Evolutionary conservation across 129 eudicot genomes (phyloP).

Genomic region (Artemisia tridentata): DNA sequence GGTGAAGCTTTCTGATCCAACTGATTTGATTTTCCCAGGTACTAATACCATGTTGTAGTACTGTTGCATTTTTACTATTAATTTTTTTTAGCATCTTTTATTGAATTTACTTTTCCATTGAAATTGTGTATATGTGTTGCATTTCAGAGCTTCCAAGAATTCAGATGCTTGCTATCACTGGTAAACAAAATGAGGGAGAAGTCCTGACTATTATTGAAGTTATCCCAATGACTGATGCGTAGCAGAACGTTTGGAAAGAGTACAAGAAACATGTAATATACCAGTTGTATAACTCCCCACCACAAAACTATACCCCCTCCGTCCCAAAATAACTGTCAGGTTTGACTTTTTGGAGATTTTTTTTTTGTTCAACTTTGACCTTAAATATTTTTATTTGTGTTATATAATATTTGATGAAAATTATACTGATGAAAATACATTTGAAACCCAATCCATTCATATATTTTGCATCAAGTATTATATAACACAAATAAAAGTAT

Average conservation of each 20-base stretch:
- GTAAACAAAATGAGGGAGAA: conserved; percentile 90
- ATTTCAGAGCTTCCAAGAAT: conserved; percentile 70
- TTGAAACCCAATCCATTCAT: too few species aligned
- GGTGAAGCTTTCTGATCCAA: conserved; percentile 71
- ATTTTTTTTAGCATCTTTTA: too few species aligned
- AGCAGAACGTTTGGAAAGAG: conserved; percentile 77
- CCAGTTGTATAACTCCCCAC: conserved; percentile 59
- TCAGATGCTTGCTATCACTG: conserved; percentile 80
- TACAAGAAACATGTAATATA: conserved; percentile 88
- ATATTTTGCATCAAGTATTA: too few species aligned
- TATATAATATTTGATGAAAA: too few species aligned
- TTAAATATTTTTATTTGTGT: too few species aligned
- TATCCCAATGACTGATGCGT: conserved; percentile 70
- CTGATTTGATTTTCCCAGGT: conserved; percentile 80
- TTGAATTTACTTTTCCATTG: neutral
- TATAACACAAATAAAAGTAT: too few species aligned
- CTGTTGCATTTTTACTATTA: neutral
- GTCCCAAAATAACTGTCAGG: too few species aligned
- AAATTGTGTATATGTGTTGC: neutral
- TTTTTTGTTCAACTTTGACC: too few species aligned
- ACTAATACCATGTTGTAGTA: conserved; percentile 7
- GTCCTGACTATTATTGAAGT: conserved; percentile 81
- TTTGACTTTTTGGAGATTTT: too few species aligned
- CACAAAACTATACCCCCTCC: too few species aligned
- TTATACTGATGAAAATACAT: too few species aligned